Evolutionary conservation across 1,284 basidiomycete species (phyloP).

Genomic region (Ganoderma lingzhi): DNA sequence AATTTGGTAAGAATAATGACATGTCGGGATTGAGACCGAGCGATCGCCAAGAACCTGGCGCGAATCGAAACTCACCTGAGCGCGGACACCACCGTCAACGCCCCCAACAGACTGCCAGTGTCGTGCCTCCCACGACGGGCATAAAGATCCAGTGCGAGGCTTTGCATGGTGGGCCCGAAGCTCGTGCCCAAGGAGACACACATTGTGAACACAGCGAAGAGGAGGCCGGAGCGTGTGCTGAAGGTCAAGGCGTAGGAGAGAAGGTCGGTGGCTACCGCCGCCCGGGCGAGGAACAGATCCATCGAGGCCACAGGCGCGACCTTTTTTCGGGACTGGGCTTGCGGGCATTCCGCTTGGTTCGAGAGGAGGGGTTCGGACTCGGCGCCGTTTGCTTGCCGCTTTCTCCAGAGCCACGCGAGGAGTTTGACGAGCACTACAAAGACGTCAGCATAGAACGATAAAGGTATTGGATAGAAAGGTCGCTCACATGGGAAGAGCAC

Average conservation of each 20-base stretch:
- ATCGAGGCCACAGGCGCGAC: conserved; percentile 49
- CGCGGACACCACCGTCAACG: conserved; percentile 70
- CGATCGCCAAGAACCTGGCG: background rate
- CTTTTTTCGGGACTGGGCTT: conserved; percentile 27
- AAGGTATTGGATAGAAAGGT: conserved; percentile 1
- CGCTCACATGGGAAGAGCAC: conserved; percentile 68
- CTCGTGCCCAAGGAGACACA: conserved; percentile 60
- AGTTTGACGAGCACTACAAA: conserved; percentile 41
- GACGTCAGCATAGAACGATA: background rate
- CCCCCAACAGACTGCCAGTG: conserved; percentile 70
- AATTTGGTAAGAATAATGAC: conserved; percentile 15
- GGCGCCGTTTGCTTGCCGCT: conserved; percentile 16
- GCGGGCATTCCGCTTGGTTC: conserved; percentile 2
- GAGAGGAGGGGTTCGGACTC: conserved; percentile 34
- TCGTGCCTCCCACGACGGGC: conserved; percentile 55
- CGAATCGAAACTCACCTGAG: conserved; percentile 55
- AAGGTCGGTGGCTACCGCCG: conserved; percentile 64
- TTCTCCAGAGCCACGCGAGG: conserved; percentile 17
- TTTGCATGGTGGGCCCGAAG: conserved; percentile 67
- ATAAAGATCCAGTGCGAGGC: conserved; percentile 69
- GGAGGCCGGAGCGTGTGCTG: conserved; percentile 45
- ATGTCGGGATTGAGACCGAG: conserved; percentile 6
- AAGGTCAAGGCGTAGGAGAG: conserved; percentile 61
- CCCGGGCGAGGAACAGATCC: conserved; percentile 64
- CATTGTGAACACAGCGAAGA: conserved; percentile 56